Conservation (phyloP, 2,329 filamentous ascomycete species). For the Epichloe coenophiala region DNA sequence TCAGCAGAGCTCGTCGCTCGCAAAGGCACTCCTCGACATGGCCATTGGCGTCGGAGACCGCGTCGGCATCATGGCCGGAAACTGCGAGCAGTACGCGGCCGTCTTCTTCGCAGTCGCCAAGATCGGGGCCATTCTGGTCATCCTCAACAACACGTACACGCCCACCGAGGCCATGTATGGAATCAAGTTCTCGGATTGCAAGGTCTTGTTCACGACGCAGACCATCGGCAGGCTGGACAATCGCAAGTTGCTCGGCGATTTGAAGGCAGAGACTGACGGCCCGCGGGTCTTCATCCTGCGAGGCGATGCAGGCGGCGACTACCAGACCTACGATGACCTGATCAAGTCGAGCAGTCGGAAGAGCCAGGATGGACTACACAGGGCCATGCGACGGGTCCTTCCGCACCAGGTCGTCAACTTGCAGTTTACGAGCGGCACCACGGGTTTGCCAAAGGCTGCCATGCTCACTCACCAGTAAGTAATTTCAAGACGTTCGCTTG, state of each 20-base stretch:
- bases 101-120: slow-evolving; percentile 61
- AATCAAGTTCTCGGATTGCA: slow-evolving; percentile 57
- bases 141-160: slow-evolving; percentile 74
- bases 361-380: slow-evolving; percentile 35
- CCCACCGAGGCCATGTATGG: slow-evolving; percentile 58
- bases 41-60: slow-evolving; percentile 56
- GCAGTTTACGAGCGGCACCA: slow-evolving; percentile 66
- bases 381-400: slow-evolving; percentile 40
- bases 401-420: slow-evolving; percentile 59
- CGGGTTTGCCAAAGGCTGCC: slow-evolving; percentile 58
- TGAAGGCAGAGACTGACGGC: slow-evolving; percentile 31
- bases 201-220: slow-evolving; percentile 58
- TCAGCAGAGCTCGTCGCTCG: slow-evolving; percentile 45
- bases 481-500: too few species aligned
- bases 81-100: slow-evolving; percentile 70
- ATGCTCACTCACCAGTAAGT: slow-evolving; percentile 56
- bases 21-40: slow-evolving; percentile 52
- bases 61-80: slow-evolving; percentile 62
- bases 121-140: slow-evolving; percentile 57
- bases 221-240: slow-evolving; percentile 56
- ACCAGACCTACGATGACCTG: slow-evolving; percentile 46
- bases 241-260: slow-evolving; percentile 38
- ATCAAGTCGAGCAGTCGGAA: slow-evolving; percentile 36
- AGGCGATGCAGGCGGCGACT: slow-evolving; percentile 36
- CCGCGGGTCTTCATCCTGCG: slow-evolving; percentile 48